Conservation (phyloP, 768 basidiomycete genomes). For the Suillus plorans region DNA sequence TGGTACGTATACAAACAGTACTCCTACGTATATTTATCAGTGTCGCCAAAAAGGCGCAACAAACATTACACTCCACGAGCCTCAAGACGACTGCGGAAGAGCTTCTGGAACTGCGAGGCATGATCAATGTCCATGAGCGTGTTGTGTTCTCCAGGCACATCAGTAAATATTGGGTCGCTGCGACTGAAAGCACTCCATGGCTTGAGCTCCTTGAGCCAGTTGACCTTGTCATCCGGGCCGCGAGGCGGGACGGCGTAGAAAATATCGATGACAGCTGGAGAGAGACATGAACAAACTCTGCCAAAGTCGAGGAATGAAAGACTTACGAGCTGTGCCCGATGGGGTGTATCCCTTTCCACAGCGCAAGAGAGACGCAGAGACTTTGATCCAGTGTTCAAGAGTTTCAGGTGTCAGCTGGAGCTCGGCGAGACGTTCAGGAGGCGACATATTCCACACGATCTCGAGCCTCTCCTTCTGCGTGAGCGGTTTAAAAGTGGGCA, state of each 20-base stretch:
- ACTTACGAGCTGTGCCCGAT: slow-evolving; percentile 25
- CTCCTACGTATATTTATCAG: not conserved
- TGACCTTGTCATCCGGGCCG: slow-evolving; percentile 23
- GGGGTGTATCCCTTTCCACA: slow-evolving; percentile 30
- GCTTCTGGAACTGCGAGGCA: slow-evolving; percentile 29
- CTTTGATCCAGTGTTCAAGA: slow-evolving; percentile 29
- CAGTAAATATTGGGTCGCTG: slow-evolving; percentile 19
- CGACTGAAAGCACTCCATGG: slow-evolving; percentile 26
- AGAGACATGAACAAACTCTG: not conserved
- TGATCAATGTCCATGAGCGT: slow-evolving; percentile 33
- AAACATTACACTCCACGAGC: slow-evolving; percentile 22
- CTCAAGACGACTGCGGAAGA: slow-evolving; percentile 26
- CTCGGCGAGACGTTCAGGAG: slow-evolving; percentile 26
- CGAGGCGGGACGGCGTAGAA: slow-evolving; percentile 28
- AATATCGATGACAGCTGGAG: slow-evolving; percentile 20
- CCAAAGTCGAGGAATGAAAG: not conserved
- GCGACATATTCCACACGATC: slow-evolving; percentile 25
- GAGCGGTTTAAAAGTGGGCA: slow-evolving; percentile 17
- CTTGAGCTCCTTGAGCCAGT: slow-evolving; percentile 30
- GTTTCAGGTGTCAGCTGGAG: slow-evolving; percentile 27
- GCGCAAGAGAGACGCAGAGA: slow-evolving; percentile 29
- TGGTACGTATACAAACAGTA: not conserved
- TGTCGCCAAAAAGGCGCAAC: not conserved
- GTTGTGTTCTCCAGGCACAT: slow-evolving; percentile 29
- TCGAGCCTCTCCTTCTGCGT: slow-evolving; percentile 25